Evolutionary conservation across 306 rosid species (phyloP), one percentile per base, ranked within the genome.

Genomic region (Hippophae rhamnoides): DNA sequence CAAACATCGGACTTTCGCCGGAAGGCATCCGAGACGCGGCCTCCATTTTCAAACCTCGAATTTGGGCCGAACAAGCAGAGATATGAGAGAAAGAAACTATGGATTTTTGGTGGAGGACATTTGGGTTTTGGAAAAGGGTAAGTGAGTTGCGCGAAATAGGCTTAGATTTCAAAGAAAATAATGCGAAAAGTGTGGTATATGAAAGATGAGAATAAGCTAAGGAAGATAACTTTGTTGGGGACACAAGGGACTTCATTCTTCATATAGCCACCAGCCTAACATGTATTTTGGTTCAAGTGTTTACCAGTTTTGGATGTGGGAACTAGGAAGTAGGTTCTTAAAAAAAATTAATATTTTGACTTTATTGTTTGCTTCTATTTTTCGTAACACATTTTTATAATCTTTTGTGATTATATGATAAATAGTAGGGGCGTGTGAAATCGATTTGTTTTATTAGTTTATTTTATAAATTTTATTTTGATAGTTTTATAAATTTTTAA

Each of bases 1-100:
- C 93, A 65, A 88, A 92, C 96, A 92, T 88, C 41, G 99, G 96
- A 5, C 99, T 74, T 78, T 92, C 88, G 43, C 96, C 96, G 9
- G 88, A 57, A 5, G 67, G 27, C n/a, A 79, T 62, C 0, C 40
- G 79, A 66, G 82, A 43, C 10, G 65, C 74, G 7, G 71, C 67
- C 26, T 58, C 81, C 52, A 57, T 65, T 52, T 76, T 82, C 54
- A 71, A 8, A 57, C 47, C 65, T 68, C 69, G 80, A 63, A 31
- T 74, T 40, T 72, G 87, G 61, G 57, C 41, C 31, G 67, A 58
- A 72, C 26, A 60, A 56, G 57, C 9, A 3, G 69, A 62, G 41
- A 27, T 65, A 41, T 14, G 56, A 62, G 80, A 60, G 4, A 70
- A 64, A 55, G 67, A 53, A 45, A 55, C 64, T 3, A 41, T 60